Evolutionary conservation across 2,329 filamentous ascomycete genomes (phyloP).

Genomic region (Xylariaceae sp.): DNA sequence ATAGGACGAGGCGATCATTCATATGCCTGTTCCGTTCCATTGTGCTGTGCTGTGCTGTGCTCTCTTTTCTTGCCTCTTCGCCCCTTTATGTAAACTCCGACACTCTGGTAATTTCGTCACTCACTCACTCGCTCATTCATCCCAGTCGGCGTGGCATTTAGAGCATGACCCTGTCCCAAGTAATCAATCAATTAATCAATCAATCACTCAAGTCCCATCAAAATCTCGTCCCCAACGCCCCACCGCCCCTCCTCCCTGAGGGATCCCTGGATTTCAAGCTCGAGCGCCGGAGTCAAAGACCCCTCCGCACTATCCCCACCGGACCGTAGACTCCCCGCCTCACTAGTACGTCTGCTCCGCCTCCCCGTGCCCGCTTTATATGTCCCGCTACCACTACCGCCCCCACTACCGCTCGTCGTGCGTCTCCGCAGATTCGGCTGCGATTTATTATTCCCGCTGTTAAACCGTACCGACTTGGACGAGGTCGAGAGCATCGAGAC

Average conservation of each 20-base stretch:
- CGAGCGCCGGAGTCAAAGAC: constrained; percentile 40
- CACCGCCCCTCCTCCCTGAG: constrained; percentile 64
- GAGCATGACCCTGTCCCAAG: too few species aligned
- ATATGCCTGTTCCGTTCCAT: too few species aligned
- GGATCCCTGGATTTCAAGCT: constrained; percentile 56
- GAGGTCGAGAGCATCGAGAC: constrained; percentile 37
- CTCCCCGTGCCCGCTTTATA: constrained; percentile 36
- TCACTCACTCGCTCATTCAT: too few species aligned
- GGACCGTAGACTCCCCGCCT: constrained; percentile 45
- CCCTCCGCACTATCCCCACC: constrained; percentile 31
- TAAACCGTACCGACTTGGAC: constrained; percentile 34
- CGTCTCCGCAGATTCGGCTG: constrained; percentile 28
- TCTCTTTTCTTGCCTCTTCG: too few species aligned
- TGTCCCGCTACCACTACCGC: neutral
- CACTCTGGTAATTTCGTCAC: too few species aligned
- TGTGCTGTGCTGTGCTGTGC: too few species aligned
- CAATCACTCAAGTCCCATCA: constrained; percentile 75
- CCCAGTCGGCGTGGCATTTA: too few species aligned
- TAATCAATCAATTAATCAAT: too few species aligned
- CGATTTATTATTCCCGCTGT: neutral
- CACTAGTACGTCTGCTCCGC: constrained; percentile 45
- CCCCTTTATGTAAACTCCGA: too few species aligned
- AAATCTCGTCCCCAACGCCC: constrained; percentile 81
- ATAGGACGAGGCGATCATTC: too few species aligned
- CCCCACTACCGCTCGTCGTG: constrained; percentile 25